Base-by-base conservation (phyloP, 2,329 filamentous ascomycete genomes). In the Aspergillus hortae region DNA sequence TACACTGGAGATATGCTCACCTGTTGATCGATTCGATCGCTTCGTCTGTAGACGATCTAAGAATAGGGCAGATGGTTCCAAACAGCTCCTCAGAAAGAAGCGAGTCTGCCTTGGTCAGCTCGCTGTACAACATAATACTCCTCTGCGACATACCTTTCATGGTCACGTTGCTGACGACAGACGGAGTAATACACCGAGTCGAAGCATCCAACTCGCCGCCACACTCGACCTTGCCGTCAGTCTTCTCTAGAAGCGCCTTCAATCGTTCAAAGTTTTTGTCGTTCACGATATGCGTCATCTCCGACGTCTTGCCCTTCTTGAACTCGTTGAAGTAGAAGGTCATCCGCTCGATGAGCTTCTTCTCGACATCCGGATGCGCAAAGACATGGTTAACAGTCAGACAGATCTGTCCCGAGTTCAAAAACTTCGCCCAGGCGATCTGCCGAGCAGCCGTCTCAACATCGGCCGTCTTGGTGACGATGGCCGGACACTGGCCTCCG, bases 41-140 rank as follows among this genome's bases (percentile, higher is more conserved):
- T 4, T 61, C 63, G 32, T 67, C 44, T 12, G 56, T 51, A 17
- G 55, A 49, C 12, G 59, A 68, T 12, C 68, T 66, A 2, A 77
- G 47, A 6, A 77, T 61, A 17, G 76, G 75, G 7, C 72, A 65
- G 23, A 78, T 71, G 2, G 74, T 73, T 0, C 70, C 74, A 52
- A 78, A 79, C 54, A 79, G 58, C 60, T 79, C 77, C 54, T 77
- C 73, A 15, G 66, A 67, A 4, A 79, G 58, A 1, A 78, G 65
- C 0, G 69, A 54, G 54, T 79, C 75, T 45, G 10, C 3, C 2
- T 9, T 2, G 11, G 10, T 35, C 6, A 35, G 44, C 5, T 14
- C 11, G 10, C 9, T 21, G 4, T 45, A 15, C 4, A 15, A n/a
- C 4, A 33, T 17, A 6, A 0, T 30, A 6, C n/a, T 19, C 21